Percentiles rank a stretch among this genome's conserved stretches.
Conservation (phyloP, 441 rosid species). For the Adansonia madagascariensis region DNA sequence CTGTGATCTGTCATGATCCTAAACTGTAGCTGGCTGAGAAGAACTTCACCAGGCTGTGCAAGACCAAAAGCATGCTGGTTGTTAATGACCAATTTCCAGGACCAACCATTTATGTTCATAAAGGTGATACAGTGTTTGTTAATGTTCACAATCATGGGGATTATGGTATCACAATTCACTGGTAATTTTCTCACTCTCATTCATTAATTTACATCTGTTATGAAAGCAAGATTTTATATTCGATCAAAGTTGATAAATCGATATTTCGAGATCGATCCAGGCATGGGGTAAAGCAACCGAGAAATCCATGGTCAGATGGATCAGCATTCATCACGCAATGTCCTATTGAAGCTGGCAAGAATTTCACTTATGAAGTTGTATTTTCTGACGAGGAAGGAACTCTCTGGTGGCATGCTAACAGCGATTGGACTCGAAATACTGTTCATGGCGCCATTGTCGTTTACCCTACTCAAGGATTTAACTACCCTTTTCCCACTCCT, state of each 20-base stretch:
- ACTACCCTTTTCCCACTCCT: constrained; percentile 23
- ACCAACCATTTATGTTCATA: constrained; percentile 25
- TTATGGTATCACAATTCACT: constrained; percentile 31
- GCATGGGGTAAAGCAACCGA: constrained; percentile 34
- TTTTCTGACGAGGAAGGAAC: constrained; percentile 33
- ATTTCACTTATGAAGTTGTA: constrained; percentile 29
- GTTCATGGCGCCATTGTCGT: constrained; percentile 31
- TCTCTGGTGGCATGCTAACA: constrained; percentile 36
- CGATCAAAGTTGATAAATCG: not conserved
- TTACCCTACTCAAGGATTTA: constrained; percentile 9
- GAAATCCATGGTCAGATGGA: constrained; percentile 39
- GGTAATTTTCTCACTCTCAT: constrained; percentile 3
- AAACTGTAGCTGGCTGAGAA: constrained; percentile 25
- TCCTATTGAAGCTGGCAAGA: constrained; percentile 24
- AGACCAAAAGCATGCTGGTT: constrained; percentile 28
- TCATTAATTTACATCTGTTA: not conserved
- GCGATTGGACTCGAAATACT: constrained; percentile 30
- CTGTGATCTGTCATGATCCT: not conserved
- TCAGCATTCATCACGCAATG: constrained; percentile 32
- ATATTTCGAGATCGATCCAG: not conserved
- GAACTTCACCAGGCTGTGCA: constrained; percentile 25
- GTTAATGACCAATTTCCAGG: constrained; percentile 29
- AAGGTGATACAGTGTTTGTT: constrained; percentile 28
- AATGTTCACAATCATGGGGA: constrained; percentile 27
- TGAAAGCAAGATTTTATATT: not conserved